Base-by-base conservation (phyloP, 2,329 filamentous ascomycete species). In the Metarhizium album region DNA sequence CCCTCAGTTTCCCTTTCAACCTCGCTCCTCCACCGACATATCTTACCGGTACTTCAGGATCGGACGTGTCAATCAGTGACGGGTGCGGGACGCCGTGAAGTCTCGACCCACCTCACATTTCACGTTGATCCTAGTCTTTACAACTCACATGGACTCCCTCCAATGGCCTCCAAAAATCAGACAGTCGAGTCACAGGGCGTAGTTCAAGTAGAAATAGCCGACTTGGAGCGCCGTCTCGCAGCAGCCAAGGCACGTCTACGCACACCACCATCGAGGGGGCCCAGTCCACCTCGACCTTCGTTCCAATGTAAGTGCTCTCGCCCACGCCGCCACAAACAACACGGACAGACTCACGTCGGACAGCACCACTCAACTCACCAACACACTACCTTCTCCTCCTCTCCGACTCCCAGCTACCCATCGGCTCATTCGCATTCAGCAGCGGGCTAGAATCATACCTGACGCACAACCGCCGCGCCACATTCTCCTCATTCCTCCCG, bases 381-480 rank as follows among this genome's bases (percentile, higher is more conserved):
- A 62, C 62, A 31, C 87, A 91, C 67, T 83, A 85, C 57, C 78
- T 90, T 37, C 79, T 91, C 31, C 75, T 93, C 3, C 81, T 91
- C 46, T 81, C 87, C 46, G 87, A 93, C 71, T 90, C 87, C 1
- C 86, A 86, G 14, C 79, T 93, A 2, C 87, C 87, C 1, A 75
- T 93, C 0, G 87, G 87, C 52, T 88, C 87, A n/a, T 93, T 93
- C 69, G 87, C 87, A 60, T 93, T 91, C 71, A 87, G 83, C 71
- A 86, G 81, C 58, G 87, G 87, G 3, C 77, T 93, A 16, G 87
- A 93, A 69, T 91, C 87, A 40, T 91, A 85, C 65, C 80, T 90
- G 18, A 83, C 84, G 3, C 87, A 93, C 70, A 50, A 56, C 5
- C 65, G 64, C 40, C 54, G 65, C 18, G 62, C 69, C 20, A 64